Conservation (phyloP, 2,329 filamentous ascomycete genomes). For the Paraphaeosphaeria sporulosa region DNA sequence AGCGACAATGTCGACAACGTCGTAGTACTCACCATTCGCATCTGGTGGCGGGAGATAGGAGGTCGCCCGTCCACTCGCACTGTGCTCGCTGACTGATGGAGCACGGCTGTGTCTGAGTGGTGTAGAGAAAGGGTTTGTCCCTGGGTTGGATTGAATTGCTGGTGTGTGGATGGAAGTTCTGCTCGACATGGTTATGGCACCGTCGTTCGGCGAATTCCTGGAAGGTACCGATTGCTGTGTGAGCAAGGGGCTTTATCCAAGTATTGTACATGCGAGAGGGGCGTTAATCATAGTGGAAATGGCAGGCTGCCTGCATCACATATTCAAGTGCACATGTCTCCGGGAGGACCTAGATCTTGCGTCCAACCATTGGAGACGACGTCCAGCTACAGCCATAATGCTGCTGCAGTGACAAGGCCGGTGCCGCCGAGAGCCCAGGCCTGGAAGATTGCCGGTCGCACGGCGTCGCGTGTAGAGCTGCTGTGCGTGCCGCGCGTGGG, state of each 20-base stretch:
- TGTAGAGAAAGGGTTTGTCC: slow-evolving; percentile 33
- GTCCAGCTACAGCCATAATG: slow-evolving; percentile 14
- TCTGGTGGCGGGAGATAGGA: slow-evolving; percentile 24
- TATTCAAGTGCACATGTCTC: slow-evolving; percentile 5
- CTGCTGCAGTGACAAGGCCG: slow-evolving; percentile 2
- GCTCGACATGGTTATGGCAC: slow-evolving; percentile 25
- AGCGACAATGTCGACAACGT: background rate
- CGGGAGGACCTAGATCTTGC: slow-evolving; percentile 1
- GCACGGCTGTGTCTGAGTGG: slow-evolving; percentile 30
- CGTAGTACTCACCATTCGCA: slow-evolving; percentile 7
- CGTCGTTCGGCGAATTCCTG: background rate
- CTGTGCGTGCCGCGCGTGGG: slow-evolving; percentile 8
- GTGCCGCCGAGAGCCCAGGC: background rate
- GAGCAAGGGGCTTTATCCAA: slow-evolving; percentile 13
- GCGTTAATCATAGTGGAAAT: background rate
- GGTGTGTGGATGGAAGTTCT: slow-evolving; percentile 29
- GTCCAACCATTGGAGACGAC: slow-evolving; percentile 5
- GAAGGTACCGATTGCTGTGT: background rate
- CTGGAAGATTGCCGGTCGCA: background rate
- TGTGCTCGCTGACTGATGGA: slow-evolving; percentile 25
- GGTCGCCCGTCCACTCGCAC: slow-evolving; percentile 18
- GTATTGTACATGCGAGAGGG: slow-evolving; percentile 12
- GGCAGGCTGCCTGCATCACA: slow-evolving; percentile 15
- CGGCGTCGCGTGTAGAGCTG: slow-evolving; percentile 7
- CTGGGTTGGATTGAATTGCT: slow-evolving; percentile 19